These are phyloP conservation scores for Wickerhamomyces sp. DNA, from an alignment of 1,139 yeast species.

Conservation along the genomic window DNA sequence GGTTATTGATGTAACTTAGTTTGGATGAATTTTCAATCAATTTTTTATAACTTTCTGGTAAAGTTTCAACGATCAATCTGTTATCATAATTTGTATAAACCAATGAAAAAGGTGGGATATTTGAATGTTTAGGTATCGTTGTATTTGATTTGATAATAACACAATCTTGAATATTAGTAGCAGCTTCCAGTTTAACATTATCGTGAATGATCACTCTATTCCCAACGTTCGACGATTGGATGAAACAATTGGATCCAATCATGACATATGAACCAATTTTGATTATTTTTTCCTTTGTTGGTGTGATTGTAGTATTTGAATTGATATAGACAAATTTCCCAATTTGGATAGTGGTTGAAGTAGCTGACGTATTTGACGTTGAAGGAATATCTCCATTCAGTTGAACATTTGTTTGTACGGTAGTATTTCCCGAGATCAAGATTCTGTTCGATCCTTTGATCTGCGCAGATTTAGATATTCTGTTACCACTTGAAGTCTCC, in stretches of 20 bases:
- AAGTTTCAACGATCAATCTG: constrained; percentile 27
- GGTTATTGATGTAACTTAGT: constrained; percentile 23
- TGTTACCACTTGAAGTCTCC: constrained; percentile 49
- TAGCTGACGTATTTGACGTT: constrained; percentile 1
- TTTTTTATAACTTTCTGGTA: constrained; percentile 38
- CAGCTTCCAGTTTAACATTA: constrained; percentile 35
- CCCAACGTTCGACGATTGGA: constrained; percentile 51
- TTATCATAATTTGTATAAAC: constrained; percentile 30
- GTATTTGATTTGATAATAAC: constrained; percentile 47
- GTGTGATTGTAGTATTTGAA: constrained; percentile 28
- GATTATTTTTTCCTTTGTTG: constrained; percentile 33
- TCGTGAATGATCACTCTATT: constrained; percentile 49
- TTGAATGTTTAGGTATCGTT: constrained; percentile 47
- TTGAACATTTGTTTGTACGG: constrained; percentile 32
- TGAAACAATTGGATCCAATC: constrained; percentile 39
- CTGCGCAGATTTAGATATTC: constrained; percentile 46
- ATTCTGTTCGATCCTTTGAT: constrained; percentile 41
- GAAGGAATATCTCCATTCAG: constrained; percentile 36
- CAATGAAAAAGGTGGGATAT: constrained; percentile 56
- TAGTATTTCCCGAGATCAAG: constrained; percentile 39
- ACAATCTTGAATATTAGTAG: constrained; percentile 58
- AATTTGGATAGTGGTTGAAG: constrained; percentile 42
- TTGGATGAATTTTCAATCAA: constrained; percentile 40
- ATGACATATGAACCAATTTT: constrained; percentile 56
- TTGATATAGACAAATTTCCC: constrained; percentile 47